Evolutionary conservation across 1,284 basidiomycete genomes (phyloP).

Genomic region (Irpex rosettiformis): DNA sequence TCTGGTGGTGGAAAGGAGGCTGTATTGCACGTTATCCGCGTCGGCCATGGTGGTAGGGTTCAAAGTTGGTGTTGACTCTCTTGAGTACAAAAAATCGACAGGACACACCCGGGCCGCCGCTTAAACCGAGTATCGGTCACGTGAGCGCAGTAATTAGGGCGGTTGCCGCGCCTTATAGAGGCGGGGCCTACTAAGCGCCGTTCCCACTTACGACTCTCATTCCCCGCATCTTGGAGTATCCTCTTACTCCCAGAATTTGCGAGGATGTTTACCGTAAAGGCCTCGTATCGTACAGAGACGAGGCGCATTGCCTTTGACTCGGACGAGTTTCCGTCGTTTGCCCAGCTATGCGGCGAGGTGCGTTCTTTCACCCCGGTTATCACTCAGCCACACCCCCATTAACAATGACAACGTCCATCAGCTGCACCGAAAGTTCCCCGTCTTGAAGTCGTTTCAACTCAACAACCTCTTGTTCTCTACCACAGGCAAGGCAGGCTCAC

Average conservation of each 20-base stretch:
- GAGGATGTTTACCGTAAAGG: constrained; percentile 54
- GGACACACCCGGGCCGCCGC: background rate
- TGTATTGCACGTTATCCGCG: constrained; percentile 19
- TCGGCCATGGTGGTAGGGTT: background rate
- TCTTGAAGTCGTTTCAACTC: constrained; percentile 55
- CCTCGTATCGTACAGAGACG: constrained; percentile 49
- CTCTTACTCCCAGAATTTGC: constrained; percentile 13
- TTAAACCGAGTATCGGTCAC: constrained; percentile 6
- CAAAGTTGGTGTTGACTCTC: too few relatives aligned
- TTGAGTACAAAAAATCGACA: too few relatives aligned
- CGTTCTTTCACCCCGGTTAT: constrained; percentile 11
- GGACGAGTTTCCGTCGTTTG: constrained; percentile 39
- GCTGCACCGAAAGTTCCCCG: constrained; percentile 68
- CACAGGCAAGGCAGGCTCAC: constrained; percentile 33
- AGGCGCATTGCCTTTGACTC: constrained; percentile 45
- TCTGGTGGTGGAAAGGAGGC: constrained; percentile 52
- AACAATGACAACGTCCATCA: constrained; percentile 27
- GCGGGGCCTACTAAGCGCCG: constrained; percentile 14
- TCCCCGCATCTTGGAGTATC: constrained; percentile 19
- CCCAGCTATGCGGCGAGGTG: constrained; percentile 43
- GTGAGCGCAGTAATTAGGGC: constrained; percentile 10
- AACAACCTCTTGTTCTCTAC: constrained; percentile 66
- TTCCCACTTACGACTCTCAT: constrained; percentile 14
- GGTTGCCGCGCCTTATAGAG: constrained; percentile 12
- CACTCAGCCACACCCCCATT: constrained; percentile 3